These are phyloP conservation scores for Tricholomella constricta DNA, from an alignment of 768 basidiomycete species.

Conservation along the genomic window DNA sequence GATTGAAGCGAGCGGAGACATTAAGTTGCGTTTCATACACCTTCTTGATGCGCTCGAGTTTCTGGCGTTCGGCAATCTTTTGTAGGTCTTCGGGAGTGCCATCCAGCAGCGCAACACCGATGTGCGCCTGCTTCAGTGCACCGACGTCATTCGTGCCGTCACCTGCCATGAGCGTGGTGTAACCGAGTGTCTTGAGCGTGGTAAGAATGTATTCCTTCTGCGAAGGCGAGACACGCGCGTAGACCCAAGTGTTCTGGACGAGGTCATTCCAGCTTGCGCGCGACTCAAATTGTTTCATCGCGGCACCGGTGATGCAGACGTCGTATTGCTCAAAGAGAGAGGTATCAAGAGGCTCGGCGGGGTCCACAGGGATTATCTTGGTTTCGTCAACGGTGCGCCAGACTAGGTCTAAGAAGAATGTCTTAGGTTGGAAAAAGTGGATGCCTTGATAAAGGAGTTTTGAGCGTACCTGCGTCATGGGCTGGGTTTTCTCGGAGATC, in stretches of 20 bases:
- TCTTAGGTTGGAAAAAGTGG: neutral
- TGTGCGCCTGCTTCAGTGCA: conserved; percentile 96
- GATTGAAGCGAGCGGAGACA: conserved; percentile 87
- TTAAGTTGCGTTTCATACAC: conserved; percentile 96
- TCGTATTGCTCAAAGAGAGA: conserved; percentile 86
- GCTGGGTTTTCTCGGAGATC: conserved; percentile 84
- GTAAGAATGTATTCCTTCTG: conserved; percentile 98
- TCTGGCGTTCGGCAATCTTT: conserved; percentile 92
- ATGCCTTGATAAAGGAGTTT: neutral
- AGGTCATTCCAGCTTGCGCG: conserved; percentile 74
- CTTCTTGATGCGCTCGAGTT: conserved; percentile 89
- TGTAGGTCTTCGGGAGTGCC: conserved; percentile 90
- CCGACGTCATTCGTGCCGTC: conserved; percentile 99
- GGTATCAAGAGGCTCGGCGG: conserved; percentile 73
- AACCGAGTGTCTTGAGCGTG: conserved; percentile 85
- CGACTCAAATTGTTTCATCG: conserved; percentile 84
- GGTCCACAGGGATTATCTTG: conserved; percentile 85
- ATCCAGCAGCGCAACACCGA: conserved; percentile 77
- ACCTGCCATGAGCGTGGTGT: conserved; percentile 95
- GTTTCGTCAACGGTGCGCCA: conserved; percentile 96
- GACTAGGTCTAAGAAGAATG: conserved; percentile 60
- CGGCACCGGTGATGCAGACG: conserved; percentile 94
- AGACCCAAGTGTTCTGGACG: conserved; percentile 96
- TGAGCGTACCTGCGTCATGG: conserved; percentile 62
- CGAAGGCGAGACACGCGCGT: conserved; percentile 92